phyloP scores from a whole-genome alignment of 495 filamentous ascomycete genomes.

The Penicillium arizonense region DNA sequence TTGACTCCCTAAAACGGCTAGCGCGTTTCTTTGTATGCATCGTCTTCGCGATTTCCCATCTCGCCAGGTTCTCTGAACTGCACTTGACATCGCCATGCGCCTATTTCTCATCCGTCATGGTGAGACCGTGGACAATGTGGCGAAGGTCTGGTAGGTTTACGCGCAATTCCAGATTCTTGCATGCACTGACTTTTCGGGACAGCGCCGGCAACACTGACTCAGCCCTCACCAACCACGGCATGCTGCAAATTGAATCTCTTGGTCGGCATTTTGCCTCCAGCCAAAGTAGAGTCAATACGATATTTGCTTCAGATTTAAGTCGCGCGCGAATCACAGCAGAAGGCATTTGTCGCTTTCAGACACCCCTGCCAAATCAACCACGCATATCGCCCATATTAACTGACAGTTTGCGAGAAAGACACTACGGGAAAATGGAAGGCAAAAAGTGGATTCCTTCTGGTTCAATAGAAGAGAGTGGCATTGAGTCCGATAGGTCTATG shows the following conservation, averaged over 20 bases:
- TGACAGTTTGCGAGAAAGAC: slow-evolving; percentile 22
- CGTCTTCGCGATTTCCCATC: too few species aligned
- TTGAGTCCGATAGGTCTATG: slow-evolving; percentile 59
- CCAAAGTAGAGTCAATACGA: slow-evolving; percentile 48
- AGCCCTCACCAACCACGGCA: slow-evolving; percentile 75
- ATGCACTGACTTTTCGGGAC: slow-evolving; percentile 5
- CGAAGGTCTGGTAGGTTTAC: slow-evolving; percentile 60
- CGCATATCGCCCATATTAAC: slow-evolving; percentile 15
- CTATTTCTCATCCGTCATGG: slow-evolving; percentile 81
- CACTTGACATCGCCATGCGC: slow-evolving; percentile 48
- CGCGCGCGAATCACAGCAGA: slow-evolving; percentile 64
- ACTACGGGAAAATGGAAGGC: slow-evolving; percentile 29
- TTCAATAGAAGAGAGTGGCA: slow-evolving; percentile 13
- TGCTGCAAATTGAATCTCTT: slow-evolving; percentile 68
- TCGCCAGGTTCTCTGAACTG: too few species aligned
- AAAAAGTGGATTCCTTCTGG: neutral
- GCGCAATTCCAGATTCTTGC: neutral
- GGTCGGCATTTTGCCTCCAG: slow-evolving; percentile 33
- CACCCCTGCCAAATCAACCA: neutral
- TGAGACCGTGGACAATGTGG: slow-evolving; percentile 86
- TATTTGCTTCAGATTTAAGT: slow-evolving; percentile 79
- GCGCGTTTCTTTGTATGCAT: too few species aligned
- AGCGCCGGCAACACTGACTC: slow-evolving; percentile 82
- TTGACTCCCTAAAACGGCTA: too few species aligned
- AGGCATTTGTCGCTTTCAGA: slow-evolving; percentile 20